These are phyloP conservation scores for Amesomyces nigricolor DNA, from an alignment of 2,329 filamentous ascomycete genomes.

Conservation along the genomic window DNA sequence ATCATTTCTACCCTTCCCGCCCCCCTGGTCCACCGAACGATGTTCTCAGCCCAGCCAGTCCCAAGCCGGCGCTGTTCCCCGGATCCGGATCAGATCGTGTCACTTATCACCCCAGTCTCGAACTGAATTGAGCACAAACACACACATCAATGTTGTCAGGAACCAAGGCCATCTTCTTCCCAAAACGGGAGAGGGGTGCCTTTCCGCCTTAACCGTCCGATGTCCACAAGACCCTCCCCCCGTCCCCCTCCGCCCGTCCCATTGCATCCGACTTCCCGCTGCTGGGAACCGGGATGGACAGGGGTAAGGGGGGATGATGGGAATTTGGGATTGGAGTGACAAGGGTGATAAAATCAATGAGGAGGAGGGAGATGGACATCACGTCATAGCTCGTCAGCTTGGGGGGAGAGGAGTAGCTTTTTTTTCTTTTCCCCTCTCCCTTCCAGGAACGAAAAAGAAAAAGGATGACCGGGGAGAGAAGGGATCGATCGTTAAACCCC, in stretches of 20 bases:
- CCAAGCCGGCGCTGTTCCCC: too few species aligned
- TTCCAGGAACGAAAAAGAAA: neutral
- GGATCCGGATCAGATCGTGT: too few species aligned
- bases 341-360: neutral
- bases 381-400: conserved; percentile 2
- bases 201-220: conserved; percentile 1
- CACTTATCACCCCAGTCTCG: too few species aligned
- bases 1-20: neutral
- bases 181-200: neutral
- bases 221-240: neutral
- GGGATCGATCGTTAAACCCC: too few species aligned
- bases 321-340: neutral
- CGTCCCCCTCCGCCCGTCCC: too few species aligned
- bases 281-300: conserved; percentile 2
- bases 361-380: neutral
- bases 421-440: too few species aligned
- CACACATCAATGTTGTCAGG: conserved; percentile 1
- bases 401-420: neutral
- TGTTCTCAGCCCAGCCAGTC: neutral
- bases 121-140: neutral
- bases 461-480: neutral
- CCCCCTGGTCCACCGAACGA: neutral
- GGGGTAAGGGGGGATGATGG: neutral
- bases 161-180: neutral
- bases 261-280: neutral